Conservation (phyloP, 805 yeast species). For the Candida ficus region DNA sequence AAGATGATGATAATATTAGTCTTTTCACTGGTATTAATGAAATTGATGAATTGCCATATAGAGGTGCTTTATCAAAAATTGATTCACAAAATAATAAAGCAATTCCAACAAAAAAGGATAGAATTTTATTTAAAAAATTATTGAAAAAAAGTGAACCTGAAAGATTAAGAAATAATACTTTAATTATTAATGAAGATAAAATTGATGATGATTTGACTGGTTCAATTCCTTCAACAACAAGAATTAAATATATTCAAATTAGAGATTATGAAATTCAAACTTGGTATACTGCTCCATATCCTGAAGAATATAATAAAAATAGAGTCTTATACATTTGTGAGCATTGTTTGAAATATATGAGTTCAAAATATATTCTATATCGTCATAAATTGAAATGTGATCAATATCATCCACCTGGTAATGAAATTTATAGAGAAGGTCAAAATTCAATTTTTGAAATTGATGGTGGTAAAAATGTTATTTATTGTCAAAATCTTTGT, state of each 20-base stretch:
- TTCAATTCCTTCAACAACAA: constrained; percentile 15
- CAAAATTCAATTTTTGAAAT: constrained; percentile 77
- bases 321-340: constrained; percentile 73
- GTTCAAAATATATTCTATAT: constrained; percentile 55
- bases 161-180: constrained; percentile 31
- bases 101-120: constrained; percentile 50
- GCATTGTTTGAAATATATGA: constrained; percentile 75
- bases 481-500: constrained; percentile 87
- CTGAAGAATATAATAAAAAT: constrained; percentile 70
- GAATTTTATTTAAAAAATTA: constrained; percentile 41
- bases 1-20: constrained; percentile 6
- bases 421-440: constrained; percentile 79
- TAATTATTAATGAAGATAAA: constrained; percentile 22
- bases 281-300: constrained; percentile 93
- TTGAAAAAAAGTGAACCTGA: constrained; percentile 35
- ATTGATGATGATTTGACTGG: constrained; percentile 3
- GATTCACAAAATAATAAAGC: constrained; percentile 59
- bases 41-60: constrained; percentile 58
- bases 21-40: constrained; percentile 10
- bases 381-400: constrained; percentile 78
- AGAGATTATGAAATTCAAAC: constrained; percentile 74
- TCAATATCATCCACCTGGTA: constrained; percentile 78
- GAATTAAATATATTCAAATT: constrained; percentile 54
- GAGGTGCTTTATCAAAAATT: constrained; percentile 56
- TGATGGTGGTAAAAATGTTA: constrained; percentile 80